Evolutionary conservation across 129 eudicot genomes (phyloP).

Genomic region (Calendula officinalis): DNA sequence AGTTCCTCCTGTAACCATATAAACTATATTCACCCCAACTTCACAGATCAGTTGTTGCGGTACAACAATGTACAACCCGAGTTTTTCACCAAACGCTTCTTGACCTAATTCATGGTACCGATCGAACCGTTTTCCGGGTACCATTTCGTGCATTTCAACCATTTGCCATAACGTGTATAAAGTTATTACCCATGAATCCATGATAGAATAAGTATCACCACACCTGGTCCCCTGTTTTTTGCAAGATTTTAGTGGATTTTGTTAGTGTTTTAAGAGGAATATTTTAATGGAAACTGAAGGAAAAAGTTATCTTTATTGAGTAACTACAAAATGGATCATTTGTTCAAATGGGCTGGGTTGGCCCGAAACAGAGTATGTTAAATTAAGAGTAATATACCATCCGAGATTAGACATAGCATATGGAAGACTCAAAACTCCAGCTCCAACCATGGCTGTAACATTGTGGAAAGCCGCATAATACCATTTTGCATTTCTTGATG

Average conservation of each 20-base stretch:
- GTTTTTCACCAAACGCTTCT: slow-evolving; percentile 71
- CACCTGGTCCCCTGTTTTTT: slow-evolving; percentile 69
- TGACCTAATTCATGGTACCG: slow-evolving; percentile 85
- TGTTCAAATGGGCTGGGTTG: no score
- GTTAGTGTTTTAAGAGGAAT: slow-evolving; percentile 18
- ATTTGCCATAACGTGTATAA: slow-evolving; percentile 78
- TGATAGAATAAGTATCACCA: slow-evolving; percentile 53
- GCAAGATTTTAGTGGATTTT: not conserved
- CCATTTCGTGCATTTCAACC: slow-evolving; percentile 85
- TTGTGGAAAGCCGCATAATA: slow-evolving; percentile 82
- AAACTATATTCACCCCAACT: slow-evolving; percentile 68
- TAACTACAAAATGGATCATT: no score
- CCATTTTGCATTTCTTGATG: slow-evolving; percentile 79
- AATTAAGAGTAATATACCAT: slow-evolving; percentile 41
- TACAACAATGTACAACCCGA: slow-evolving; percentile 62
- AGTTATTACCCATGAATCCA: slow-evolving; percentile 85
- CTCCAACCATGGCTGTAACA: slow-evolving; percentile 89
- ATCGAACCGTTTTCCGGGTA: slow-evolving; percentile 76
- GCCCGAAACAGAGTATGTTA: no score
- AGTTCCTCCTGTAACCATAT: slow-evolving; percentile 75
- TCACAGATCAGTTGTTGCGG: slow-evolving; percentile 69
- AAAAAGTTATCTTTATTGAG: no score
- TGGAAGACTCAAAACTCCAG: slow-evolving; percentile 73
- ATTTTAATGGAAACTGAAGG: no score
- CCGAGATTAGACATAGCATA: slow-evolving; percentile 73